A percentile compares a stretch with the other conserved stretches of the same genome.
These are phyloP conservation scores for Penicillium subrubescens DNA, from an alignment of 495 filamentous ascomycete species.

Conservation along the genomic window DNA sequence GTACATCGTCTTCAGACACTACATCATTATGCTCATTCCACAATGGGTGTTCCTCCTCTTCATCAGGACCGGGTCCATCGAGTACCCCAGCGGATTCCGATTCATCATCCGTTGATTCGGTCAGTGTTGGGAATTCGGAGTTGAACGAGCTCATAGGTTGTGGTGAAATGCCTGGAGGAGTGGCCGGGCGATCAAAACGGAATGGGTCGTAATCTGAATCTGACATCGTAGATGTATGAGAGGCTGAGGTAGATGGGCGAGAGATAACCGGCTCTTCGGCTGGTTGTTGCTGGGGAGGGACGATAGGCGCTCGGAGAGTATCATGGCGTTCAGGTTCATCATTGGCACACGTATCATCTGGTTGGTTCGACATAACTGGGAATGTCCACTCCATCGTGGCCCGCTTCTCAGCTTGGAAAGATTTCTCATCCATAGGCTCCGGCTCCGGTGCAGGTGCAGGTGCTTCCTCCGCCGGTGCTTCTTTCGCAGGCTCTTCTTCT, in stretches of 20 bases:
- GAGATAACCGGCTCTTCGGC: conserved; percentile 33
- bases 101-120: conserved; percentile 19
- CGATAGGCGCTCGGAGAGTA: conserved; percentile 40
- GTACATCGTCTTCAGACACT: conserved; percentile 4
- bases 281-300: conserved; percentile 18
- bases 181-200: conserved; percentile 44
- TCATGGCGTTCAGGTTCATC: conserved; percentile 32
- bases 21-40: conserved; percentile 23
- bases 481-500: conserved; percentile 26
- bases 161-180: conserved; percentile 22
- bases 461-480: conserved; percentile 14
- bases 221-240: conserved; percentile 36
- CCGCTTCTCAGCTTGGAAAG: conserved; percentile 34
- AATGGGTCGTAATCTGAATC: conserved; percentile 51
- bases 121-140: conserved; percentile 29
- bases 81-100: conserved; percentile 28
- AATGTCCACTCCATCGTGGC: conserved; percentile 52
- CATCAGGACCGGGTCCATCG: conserved; percentile 49
- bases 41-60: conserved; percentile 30
- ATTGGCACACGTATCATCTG: conserved; percentile 17
- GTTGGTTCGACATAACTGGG: conserved; percentile 38
- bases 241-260: conserved; percentile 47
- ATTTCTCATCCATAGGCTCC: conserved; percentile 24
- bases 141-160: conserved; percentile 25
- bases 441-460: conserved; percentile 13